Conservation (phyloP, 257 asterid species). For the Anisodus acutangulus region DNA sequence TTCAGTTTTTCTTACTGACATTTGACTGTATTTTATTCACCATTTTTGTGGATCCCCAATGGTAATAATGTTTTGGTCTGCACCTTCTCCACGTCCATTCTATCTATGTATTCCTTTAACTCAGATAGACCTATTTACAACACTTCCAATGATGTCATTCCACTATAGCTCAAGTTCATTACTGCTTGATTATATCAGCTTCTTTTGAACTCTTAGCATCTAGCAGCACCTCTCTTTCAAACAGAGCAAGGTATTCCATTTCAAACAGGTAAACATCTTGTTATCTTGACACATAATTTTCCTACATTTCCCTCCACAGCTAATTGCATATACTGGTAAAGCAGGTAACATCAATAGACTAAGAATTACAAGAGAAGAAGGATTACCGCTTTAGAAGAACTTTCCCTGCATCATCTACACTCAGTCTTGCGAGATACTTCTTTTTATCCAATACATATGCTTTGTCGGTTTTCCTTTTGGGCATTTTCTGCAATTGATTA, state of each 20-base stretch:
- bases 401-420: constrained; percentile 90
- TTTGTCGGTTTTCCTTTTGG: constrained; percentile 93
- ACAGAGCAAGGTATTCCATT: constrained; percentile 11
- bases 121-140: background rate
- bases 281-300: background rate
- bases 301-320: background rate
- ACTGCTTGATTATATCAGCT: constrained; percentile 24
- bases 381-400: constrained; percentile 87
- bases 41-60: background rate
- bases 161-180: background rate
- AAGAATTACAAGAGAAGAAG: constrained; percentile 26
- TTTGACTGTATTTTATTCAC: constrained; percentile 17
- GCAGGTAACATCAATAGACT: constrained; percentile 2
- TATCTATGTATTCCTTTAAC: background rate
- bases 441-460: constrained; percentile 91
- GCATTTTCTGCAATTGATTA: constrained; percentile 99
- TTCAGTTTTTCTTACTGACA: background rate
- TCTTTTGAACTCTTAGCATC: background rate
- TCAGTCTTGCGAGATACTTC: constrained; percentile 92
- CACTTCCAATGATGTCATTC: background rate
- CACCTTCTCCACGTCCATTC: background rate
- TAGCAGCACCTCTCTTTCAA: background rate
- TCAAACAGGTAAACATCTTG: background rate
- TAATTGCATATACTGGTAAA: background rate
- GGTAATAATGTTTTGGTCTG: background rate